Conservation (phyloP, 371 early-diverging fungal genomes). For the Apophysomyces sp. region DNA sequence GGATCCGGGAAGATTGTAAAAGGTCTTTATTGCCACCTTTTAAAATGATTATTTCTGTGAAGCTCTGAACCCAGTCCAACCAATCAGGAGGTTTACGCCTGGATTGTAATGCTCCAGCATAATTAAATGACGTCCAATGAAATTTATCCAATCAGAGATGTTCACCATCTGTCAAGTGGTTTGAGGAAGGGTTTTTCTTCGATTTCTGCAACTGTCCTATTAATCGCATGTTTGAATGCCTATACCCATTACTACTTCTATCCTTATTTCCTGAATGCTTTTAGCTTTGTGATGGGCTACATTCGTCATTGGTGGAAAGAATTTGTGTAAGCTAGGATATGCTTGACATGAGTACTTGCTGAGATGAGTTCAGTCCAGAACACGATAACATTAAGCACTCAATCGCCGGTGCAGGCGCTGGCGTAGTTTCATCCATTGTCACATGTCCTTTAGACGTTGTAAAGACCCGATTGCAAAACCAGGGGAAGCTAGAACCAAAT, state of each 20-base stretch:
- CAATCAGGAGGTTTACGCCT: no score
- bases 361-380: conserved; percentile 22
- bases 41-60: no score
- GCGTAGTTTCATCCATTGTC: conserved; percentile 77
- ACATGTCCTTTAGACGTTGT: conserved; percentile 95
- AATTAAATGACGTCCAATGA: no score
- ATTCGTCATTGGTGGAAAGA: conserved; percentile 37
- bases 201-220: background rate
- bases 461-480: conserved; percentile 93
- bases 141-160: no score
- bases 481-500: conserved; percentile 56
- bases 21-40: no score
- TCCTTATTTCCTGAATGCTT: background rate
- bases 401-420: conserved; percentile 86
- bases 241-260: background rate
- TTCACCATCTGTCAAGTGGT: no score
- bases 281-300: conserved; percentile 17
- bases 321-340: conserved; percentile 24
- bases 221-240: background rate
- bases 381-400: conserved; percentile 72
- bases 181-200: background rate
- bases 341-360: background rate
- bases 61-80: no score
- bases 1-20: no score
- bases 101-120: no score